Conservation (phyloP, 345 rosid species). For the Punica granatum region DNA sequence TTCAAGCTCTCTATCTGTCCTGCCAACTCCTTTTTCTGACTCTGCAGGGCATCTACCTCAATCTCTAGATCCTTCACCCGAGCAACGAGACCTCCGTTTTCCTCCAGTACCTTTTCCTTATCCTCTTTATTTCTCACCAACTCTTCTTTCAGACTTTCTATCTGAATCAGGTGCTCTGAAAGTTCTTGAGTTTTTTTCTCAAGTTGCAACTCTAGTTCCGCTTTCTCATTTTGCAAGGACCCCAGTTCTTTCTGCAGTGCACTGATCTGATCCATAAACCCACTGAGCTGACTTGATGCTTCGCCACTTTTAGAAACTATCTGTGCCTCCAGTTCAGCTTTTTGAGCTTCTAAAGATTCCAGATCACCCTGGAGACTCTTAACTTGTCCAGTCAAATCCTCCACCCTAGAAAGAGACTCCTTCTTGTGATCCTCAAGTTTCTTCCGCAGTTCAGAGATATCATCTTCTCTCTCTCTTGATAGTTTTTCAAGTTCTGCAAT, state of each 20-base stretch:
- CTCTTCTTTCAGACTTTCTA: conserved; percentile 23
- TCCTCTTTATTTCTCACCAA: conserved; percentile 16
- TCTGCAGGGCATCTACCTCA: conserved; percentile 15
- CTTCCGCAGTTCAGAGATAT: conserved; percentile 37
- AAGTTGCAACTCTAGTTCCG: conserved; percentile 45
- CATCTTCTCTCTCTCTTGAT: conserved; percentile 36
- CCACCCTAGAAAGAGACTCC: conserved; percentile 41
- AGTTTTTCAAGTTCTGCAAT: conserved; percentile 45
- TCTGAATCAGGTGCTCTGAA: conserved; percentile 33
- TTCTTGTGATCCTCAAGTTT: conserved; percentile 37
- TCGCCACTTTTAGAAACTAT: conserved; percentile 39
- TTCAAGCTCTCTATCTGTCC: conserved; percentile 15
- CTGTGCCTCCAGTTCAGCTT: conserved; percentile 57
- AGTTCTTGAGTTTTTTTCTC: conserved; percentile 44
- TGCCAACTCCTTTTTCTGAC: conserved; percentile 21
- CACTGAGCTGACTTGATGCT: conserved; percentile 37
- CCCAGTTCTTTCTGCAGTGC: conserved; percentile 43
- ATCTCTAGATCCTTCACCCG: conserved; percentile 20
- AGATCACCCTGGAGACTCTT: conserved; percentile 30
- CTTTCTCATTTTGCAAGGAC: conserved; percentile 42
- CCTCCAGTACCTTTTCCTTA: conserved; percentile 18
- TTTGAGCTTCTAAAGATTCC: conserved; percentile 35
- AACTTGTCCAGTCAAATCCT: conserved; percentile 46
- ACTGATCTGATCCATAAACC: conserved; percentile 42
- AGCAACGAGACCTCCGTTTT: conserved; percentile 15